Evolutionary conservation across 192 early-diverging fungal genomes (phyloP).

Genomic region (Coemansia sp.): DNA sequence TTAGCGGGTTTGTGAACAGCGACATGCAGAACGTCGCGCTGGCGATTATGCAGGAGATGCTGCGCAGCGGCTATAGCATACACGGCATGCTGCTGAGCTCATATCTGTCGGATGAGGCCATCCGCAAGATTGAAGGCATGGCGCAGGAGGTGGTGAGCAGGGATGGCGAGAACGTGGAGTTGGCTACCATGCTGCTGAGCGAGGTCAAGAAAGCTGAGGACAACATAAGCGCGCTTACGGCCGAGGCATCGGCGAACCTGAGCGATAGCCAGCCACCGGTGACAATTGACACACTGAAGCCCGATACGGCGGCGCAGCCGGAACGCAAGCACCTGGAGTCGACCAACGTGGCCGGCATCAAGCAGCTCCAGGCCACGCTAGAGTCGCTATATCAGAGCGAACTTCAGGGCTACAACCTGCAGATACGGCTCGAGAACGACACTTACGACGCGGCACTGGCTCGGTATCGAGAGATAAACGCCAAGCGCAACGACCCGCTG

Average conservation of each 20-base stretch:
- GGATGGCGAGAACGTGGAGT: conserved; percentile 18
- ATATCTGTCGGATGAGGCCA: conserved; percentile 46
- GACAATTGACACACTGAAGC: not conserved
- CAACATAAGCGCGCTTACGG: conserved; percentile 16
- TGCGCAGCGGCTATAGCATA: conserved; percentile 38
- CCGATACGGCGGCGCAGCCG: too few species aligned
- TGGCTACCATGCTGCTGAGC: conserved; percentile 23
- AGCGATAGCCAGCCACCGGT: not conserved
- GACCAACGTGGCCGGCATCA: conserved; percentile 67
- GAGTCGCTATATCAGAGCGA: conserved; percentile 53
- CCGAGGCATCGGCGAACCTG: not conserved
- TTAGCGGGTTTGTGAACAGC: conserved; percentile 59
- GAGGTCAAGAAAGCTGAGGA: conserved; percentile 36
- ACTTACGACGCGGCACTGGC: conserved; percentile 72
- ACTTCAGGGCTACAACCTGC: conserved; percentile 64
- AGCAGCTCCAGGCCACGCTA: conserved; percentile 69
- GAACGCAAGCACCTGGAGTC: conserved; percentile 23
- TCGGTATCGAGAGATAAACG: conserved; percentile 54
- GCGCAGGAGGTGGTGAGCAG: conserved; percentile 21
- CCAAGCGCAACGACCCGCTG: conserved; percentile 56
- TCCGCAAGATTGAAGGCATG: conserved; percentile 46
- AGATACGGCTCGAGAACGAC: conserved; percentile 77
- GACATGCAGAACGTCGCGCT: conserved; percentile 34
- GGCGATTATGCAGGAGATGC: conserved; percentile 50
- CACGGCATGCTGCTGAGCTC: conserved; percentile 43